Evolutionary conservation across 495 filamentous ascomycete genomes (phyloP).

Genomic region (Neurospora hispaniola): DNA sequence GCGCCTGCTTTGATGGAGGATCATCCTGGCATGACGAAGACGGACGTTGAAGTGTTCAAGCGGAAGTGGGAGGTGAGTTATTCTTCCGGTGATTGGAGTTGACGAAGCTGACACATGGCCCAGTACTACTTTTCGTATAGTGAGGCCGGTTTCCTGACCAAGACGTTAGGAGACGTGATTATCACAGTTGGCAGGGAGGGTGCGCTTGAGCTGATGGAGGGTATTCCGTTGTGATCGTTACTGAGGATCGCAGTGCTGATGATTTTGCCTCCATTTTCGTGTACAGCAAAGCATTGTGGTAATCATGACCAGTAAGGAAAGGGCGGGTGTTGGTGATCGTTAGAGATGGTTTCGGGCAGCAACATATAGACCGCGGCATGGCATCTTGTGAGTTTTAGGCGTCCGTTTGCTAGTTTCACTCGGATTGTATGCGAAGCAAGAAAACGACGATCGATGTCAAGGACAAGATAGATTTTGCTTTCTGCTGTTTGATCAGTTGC

Average conservation of each 20-base stretch:
- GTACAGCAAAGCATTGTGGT: not conserved
- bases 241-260: not conserved
- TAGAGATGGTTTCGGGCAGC: not conserved
- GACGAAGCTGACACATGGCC: conserved; percentile 2
- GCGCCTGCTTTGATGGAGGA: conserved; percentile 41
- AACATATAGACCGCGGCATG: not conserved
- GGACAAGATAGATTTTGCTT: not conserved
- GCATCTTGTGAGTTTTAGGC: not conserved
- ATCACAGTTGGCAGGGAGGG: conserved; percentile 57
- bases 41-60: conserved; percentile 52
- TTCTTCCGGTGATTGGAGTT: not conserved
- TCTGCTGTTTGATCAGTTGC: not conserved
- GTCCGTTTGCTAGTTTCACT: not conserved
- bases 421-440: not conserved
- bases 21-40: conserved; percentile 43
- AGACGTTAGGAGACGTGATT: conserved; percentile 60
- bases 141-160: conserved; percentile 59
- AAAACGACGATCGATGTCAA: not conserved
- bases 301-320: not conserved
- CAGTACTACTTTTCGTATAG: conserved; percentile 67
- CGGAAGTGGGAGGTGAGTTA: conserved; percentile 55
- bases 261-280: not conserved
- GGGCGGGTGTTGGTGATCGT: not conserved
- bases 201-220: conserved; percentile 54
- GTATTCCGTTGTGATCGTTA: conserved; percentile 32